Percentiles rank a stretch among this genome's conserved stretches.
phyloP scores from a whole-genome alignment of 116 monocot species.

The Dioscorea cayenensis region DNA sequence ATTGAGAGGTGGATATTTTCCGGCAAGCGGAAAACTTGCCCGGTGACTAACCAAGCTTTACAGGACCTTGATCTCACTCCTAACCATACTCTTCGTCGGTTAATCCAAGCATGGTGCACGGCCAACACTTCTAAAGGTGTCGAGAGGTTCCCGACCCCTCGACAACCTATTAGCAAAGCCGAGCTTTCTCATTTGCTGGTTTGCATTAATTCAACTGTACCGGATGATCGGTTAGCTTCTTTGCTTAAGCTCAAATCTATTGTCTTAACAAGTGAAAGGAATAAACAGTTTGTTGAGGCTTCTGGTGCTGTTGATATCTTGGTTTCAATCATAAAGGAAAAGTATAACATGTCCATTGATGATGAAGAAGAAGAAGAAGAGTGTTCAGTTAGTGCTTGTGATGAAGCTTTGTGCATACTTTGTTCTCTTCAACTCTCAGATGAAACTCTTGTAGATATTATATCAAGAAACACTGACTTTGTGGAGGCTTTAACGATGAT shows the following conservation, averaged over 20 bases:
- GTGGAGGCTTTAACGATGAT: conserved; percentile 21
- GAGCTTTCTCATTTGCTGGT: conserved; percentile 27
- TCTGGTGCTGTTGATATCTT: conserved; percentile 23
- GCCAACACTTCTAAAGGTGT: conserved; percentile 47
- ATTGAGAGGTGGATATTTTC: conserved; percentile 79
- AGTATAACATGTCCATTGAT: background rate
- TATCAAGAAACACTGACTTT: conserved; percentile 12
- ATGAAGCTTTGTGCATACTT: conserved; percentile 44
- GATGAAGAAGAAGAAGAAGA: background rate
- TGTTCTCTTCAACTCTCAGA: conserved; percentile 31
- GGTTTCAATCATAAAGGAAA: conserved; percentile 17
- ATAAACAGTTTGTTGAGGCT: conserved; percentile 22
- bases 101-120: conserved; percentile 80
- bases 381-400: background rate
- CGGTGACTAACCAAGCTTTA: conserved; percentile 47
- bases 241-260: conserved; percentile 35
- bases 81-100: conserved; percentile 83
- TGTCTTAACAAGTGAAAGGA: conserved; percentile 47
- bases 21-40: conserved; percentile 36
- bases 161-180: conserved; percentile 34
- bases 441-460: conserved; percentile 15
- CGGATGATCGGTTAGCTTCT: conserved; percentile 6
- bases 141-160: conserved; percentile 74
- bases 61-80: conserved; percentile 45
- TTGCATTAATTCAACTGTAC: conserved; percentile 4